These are phyloP conservation scores for Candida pseudoviswanathii DNA, from an alignment of 1,139 yeast species.

Conservation along the genomic window DNA sequence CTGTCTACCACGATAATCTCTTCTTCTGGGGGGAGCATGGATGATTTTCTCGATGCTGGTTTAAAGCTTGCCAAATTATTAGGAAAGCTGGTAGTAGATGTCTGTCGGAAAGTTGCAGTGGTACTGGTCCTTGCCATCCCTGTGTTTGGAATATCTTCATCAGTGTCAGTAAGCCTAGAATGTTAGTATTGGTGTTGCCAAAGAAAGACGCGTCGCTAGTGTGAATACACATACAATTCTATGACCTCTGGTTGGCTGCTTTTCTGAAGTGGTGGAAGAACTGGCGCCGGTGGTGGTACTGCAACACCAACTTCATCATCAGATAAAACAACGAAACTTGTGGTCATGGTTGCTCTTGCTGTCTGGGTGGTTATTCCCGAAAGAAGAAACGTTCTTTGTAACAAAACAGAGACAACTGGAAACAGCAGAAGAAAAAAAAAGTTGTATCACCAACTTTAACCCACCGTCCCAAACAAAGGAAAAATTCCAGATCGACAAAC, in stretches of 20 bases:
- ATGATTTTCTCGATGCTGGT: neutral
- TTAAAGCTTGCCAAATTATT: neutral
- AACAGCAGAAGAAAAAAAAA: neutral
- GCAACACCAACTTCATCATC: slow-evolving; percentile 12
- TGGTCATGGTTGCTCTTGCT: neutral
- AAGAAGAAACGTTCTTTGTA: neutral
- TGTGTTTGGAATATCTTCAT: neutral
- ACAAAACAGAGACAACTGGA: neutral
- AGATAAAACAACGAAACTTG: slow-evolving; percentile 15
- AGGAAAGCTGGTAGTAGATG: neutral
- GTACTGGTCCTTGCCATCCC: neutral
- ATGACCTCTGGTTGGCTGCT: slow-evolving; percentile 17
- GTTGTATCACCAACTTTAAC: neutral
- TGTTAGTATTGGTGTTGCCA: neutral
- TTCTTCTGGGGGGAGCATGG: neutral
- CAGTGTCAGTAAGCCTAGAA: neutral
- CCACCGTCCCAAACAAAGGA: neutral
- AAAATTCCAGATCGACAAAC: neutral
- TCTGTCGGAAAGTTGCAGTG: neutral
- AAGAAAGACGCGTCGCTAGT: slow-evolving; percentile 3
- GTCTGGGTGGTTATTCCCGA: neutral
- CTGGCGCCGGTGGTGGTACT: neutral
- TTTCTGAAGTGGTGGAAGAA: neutral
- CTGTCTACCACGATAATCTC: slow-evolving; percentile 7
- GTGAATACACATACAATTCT: slow-evolving; percentile 21